phyloP scores from a whole-genome alignment of 148 eudicot species.

The Camellia japonica region DNA sequence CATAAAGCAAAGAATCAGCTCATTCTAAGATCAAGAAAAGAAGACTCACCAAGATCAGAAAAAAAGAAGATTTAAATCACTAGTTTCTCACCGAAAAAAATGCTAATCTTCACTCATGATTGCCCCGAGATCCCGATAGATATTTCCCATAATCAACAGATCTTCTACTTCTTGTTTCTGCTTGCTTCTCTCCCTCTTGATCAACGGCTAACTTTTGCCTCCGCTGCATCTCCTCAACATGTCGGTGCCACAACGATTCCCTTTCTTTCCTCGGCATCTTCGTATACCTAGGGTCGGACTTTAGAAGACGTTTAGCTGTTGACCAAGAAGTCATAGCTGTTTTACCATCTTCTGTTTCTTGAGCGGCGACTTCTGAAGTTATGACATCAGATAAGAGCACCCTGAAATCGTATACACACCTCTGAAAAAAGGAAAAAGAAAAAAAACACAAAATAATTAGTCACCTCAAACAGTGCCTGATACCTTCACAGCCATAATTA shows the following conservation, averaged over 20 bases:
- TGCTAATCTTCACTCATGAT: slow-evolving; percentile 32
- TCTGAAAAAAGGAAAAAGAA: slow-evolving; percentile 31
- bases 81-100: background rate
- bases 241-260: slow-evolving; percentile 83
- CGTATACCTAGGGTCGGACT: slow-evolving; percentile 62
- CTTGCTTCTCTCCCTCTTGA: slow-evolving; percentile 50
- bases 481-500: background rate
- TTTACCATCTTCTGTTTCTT: slow-evolving; percentile 74
- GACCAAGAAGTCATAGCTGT: slow-evolving; percentile 87
- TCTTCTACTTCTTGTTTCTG: slow-evolving; percentile 39
- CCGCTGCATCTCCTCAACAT: slow-evolving; percentile 71
- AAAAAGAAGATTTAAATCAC: background rate
- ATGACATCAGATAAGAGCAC: slow-evolving; percentile 64
- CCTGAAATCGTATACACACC: slow-evolving; percentile 58
- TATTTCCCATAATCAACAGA: slow-evolving; percentile 45
- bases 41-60: background rate
- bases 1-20: background rate
- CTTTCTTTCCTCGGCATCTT: slow-evolving; percentile 81
- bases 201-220: slow-evolving; percentile 47
- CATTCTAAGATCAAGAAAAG: background rate
- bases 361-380: slow-evolving; percentile 57
- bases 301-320: slow-evolving; percentile 76
- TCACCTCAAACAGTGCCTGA: background rate
- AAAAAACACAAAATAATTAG: slow-evolving; percentile 15
- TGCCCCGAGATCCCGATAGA: slow-evolving; percentile 39